Percentiles rank a stretch among this genome's conserved stretches.
Evolutionary conservation across 768 basidiomycete genomes (phyloP).

Genomic region (Suillus weaverae): DNA sequence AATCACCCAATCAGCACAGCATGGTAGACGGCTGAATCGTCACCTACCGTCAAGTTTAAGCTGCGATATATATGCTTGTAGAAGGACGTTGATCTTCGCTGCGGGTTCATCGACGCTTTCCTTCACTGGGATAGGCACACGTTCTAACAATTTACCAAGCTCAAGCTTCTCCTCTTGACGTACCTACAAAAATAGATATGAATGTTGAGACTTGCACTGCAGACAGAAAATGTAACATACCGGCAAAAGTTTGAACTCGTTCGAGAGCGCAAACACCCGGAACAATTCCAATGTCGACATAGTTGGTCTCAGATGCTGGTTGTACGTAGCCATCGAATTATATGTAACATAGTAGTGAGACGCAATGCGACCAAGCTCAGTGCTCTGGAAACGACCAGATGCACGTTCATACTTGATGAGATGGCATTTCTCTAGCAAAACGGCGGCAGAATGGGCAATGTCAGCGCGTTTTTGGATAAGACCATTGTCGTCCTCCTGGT

Average conservation of each 20-base stretch:
- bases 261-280: slow-evolving; percentile 91
- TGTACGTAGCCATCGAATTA: slow-evolving; percentile 95
- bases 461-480: slow-evolving; percentile 94
- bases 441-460: slow-evolving; percentile 91
- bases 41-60: slow-evolving; percentile 81
- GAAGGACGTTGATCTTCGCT: slow-evolving; percentile 94
- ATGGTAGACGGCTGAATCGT: neutral
- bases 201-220: neutral
- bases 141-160: slow-evolving; percentile 83
- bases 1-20: neutral
- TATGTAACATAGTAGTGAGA: slow-evolving; percentile 96
- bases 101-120: slow-evolving; percentile 95
- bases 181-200: slow-evolving; percentile 39
- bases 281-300: slow-evolving; percentile 92
- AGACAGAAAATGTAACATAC: slow-evolving; percentile 36
- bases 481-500: slow-evolving; percentile 79
- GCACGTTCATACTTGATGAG: slow-evolving; percentile 92
- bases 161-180: slow-evolving; percentile 87
- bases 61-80: slow-evolving; percentile 93
- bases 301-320: slow-evolving; percentile 84
- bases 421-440: slow-evolving; percentile 89
- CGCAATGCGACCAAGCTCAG: slow-evolving; percentile 91
- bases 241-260: slow-evolving; percentile 92
- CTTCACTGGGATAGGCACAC: slow-evolving; percentile 96
- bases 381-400: slow-evolving; percentile 86